Evolutionary conservation across 1,284 basidiomycete species (phyloP), one percentile per base, ranked within the genome.

Genomic region (Ceratobasidium sp.): DNA sequence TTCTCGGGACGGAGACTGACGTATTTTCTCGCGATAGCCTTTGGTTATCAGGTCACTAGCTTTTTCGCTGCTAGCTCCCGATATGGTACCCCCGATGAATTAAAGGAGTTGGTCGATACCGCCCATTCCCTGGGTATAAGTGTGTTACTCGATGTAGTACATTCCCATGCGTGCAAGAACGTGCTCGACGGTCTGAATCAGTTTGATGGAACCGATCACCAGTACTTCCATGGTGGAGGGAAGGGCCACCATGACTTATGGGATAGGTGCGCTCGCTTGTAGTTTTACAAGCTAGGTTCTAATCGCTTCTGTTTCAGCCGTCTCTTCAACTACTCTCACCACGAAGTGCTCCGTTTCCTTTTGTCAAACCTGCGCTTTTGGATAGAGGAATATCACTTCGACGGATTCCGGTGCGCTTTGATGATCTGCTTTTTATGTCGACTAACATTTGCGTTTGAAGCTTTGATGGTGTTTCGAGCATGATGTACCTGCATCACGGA

Each of bases 91-190:
- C 97, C 97, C 0, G 97, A 99, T 83, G 96, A 99, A 50, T 90
- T 99, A 78, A 98, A 96, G 84, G 95, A 97, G 83, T 91, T 99
- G 62, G 90, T 99, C 80, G 97, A 99, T 85, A 95, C 93, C 23
- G 97, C 97, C 0, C 97, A 99, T 82, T 92, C 92, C 38, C 89
- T 98, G 89, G 97, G 96, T 5, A 87, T 99, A 79, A 95, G 94
- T 0, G 96, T 99, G 7, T 90, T 99, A 54, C 91, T 99, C 62
- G 97, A 99, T 83, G 92, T 99, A 61, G 97, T 99, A 1, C 97
- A 99, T 85, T 98, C 96, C 7, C 97, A 99, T 85, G 97, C 97
- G 1, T 97, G 94, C 88, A 99, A 99, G 87, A 99, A 99, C 83
- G 93, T 98, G 28, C 88, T 97, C 65, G 97, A 99, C 83, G 98